Conservation (phyloP, 2,329 filamentous ascomycete genomes). For the Apiospora aurea region DNA sequence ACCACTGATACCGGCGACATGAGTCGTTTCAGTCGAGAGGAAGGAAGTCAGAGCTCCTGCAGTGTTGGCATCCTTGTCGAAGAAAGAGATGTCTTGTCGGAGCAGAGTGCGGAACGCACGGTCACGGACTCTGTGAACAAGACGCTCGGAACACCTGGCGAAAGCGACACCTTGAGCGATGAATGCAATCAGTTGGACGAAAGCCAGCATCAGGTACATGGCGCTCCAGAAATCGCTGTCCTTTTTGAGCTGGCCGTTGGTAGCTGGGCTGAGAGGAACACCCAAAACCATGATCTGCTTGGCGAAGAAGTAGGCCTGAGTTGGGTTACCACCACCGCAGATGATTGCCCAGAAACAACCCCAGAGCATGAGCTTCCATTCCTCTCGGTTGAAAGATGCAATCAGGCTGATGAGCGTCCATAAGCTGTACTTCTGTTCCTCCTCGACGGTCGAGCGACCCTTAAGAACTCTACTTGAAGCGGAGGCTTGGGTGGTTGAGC, state of each 20-base stretch:
- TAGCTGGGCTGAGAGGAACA: constrained; percentile 52
- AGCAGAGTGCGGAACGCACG: constrained; percentile 86
- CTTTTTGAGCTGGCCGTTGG: constrained; percentile 64
- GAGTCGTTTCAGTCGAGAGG: constrained; percentile 87
- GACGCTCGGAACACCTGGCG: constrained; percentile 83
- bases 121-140: constrained; percentile 84
- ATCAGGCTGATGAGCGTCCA: constrained; percentile 83
- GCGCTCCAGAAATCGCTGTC: constrained; percentile 85
- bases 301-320: constrained; percentile 82
- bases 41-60: constrained; percentile 89
- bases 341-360: constrained; percentile 79
- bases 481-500: constrained; percentile 62
- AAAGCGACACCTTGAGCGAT: constrained; percentile 75
- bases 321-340: constrained; percentile 81
- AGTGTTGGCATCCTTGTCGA: constrained; percentile 88
- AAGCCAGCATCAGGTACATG: constrained; percentile 87
- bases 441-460: constrained; percentile 55
- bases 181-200: constrained; percentile 76
- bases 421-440: constrained; percentile 67
- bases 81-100: constrained; percentile 91
- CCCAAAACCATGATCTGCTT: constrained; percentile 73
- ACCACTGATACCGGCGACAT: constrained; percentile 87
- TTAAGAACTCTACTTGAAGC: constrained; percentile 76
- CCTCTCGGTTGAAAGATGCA: constrained; percentile 77
- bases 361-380: constrained; percentile 74